Percentiles rank a stretch among this genome's conserved stretches.
Evolutionary conservation across 2,329 filamentous ascomycete genomes (phyloP).

Genomic region (Cytospora mali): DNA sequence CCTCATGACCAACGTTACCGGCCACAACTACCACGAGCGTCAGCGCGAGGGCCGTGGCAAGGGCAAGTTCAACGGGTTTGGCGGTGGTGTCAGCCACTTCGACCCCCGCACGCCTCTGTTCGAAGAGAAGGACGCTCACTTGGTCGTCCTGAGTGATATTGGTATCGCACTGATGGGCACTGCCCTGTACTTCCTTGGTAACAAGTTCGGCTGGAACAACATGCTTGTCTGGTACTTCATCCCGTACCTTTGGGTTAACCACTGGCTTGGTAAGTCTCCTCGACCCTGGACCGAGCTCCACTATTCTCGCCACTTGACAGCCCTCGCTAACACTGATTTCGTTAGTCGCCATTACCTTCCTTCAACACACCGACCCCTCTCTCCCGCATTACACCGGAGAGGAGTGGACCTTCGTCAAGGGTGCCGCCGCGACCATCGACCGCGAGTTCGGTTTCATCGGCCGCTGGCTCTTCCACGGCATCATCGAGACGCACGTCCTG

Average conservation of each 20-base stretch:
- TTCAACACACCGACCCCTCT: constrained; percentile 94
- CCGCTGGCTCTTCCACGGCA: constrained; percentile 87
- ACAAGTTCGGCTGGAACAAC: constrained; percentile 82
- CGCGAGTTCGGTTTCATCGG: constrained; percentile 97
- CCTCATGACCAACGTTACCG: constrained; percentile 87
- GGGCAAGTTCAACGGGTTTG: constrained; percentile 84
- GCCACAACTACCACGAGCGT: constrained; percentile 90
- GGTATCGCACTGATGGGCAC: constrained; percentile 68
- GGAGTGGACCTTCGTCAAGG: constrained; percentile 91
- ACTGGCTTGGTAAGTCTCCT: constrained; percentile 84
- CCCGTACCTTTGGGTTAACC: constrained; percentile 97
- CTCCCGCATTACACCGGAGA: constrained; percentile 88
- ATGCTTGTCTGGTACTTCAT: constrained; percentile 92
- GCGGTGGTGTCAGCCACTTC: constrained; percentile 92
- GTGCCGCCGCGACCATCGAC: constrained; percentile 93
- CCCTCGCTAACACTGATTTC: constrained; percentile 12
- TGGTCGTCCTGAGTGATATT: constrained; percentile 84
- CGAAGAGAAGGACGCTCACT: constrained; percentile 85
- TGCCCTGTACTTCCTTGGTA: constrained; percentile 68
- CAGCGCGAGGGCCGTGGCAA: constrained; percentile 91
- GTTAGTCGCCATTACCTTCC: constrained; percentile 92
- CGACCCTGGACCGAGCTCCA: neutral
- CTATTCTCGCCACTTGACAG: neutral
- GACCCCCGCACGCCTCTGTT: constrained; percentile 85
- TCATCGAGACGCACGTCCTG: constrained; percentile 96